These are phyloP conservation scores for Aspergillus hancockii DNA, from an alignment of 495 filamentous ascomycete genomes.

Conservation along the genomic window DNA sequence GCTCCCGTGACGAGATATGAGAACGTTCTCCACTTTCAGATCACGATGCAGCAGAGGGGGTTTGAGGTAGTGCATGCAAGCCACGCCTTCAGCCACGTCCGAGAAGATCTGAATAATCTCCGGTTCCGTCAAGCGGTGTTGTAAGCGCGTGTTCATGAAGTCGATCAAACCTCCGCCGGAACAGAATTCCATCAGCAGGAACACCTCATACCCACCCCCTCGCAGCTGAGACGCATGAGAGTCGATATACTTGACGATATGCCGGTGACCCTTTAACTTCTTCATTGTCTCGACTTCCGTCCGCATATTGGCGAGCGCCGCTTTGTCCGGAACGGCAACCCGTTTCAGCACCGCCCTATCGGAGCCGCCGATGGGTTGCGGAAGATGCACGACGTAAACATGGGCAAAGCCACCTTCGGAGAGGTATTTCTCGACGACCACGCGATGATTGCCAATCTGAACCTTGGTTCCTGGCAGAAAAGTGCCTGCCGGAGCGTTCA, in stretches of 20 bases:
- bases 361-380: slow-evolving; percentile 73
- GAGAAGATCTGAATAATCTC: slow-evolving; percentile 97
- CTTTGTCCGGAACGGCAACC: slow-evolving; percentile 96
- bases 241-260: slow-evolving; percentile 97
- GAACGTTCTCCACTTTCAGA: slow-evolving; percentile 96
- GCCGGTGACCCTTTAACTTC: slow-evolving; percentile 90
- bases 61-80: slow-evolving; percentile 98
- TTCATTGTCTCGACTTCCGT: slow-evolving; percentile 99
- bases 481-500: slow-evolving; percentile 75
- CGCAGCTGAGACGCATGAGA: slow-evolving; percentile 93
- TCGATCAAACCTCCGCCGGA: slow-evolving; percentile 89
- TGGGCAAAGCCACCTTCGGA: slow-evolving; percentile 98
- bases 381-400: slow-evolving; percentile 91
- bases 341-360: slow-evolving; percentile 90
- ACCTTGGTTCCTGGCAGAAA: slow-evolving; percentile 94
- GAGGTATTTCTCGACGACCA: slow-evolving; percentile 96
- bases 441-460: slow-evolving; percentile 88
- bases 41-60: slow-evolving; percentile 92
- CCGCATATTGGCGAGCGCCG: slow-evolving; percentile 90
- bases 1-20: slow-evolving; percentile 70
- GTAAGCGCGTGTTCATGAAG: slow-evolving; percentile 98
- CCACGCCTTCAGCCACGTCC: slow-evolving; percentile 93
- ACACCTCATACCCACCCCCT: slow-evolving; percentile 95
- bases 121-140: slow-evolving; percentile 94
- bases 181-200: slow-evolving; percentile 94